Evolutionary conservation across 1,139 yeast genomes (phyloP), one percentile per base, ranked within the genome.

Genomic region (Candida tetrigidarum): DNA sequence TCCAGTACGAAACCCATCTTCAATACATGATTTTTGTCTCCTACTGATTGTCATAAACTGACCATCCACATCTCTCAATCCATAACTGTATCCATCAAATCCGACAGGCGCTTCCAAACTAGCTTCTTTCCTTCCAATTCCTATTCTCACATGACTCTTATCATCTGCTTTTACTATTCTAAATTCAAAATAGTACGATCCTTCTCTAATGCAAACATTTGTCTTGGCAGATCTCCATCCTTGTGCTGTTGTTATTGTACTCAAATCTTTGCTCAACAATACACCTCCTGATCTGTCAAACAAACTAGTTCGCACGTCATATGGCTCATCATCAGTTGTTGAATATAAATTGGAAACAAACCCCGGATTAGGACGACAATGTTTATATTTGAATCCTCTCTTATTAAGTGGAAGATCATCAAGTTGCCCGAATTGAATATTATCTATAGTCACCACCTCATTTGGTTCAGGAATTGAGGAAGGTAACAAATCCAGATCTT

Each of bases 51-150:
- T 96, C 37, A 93, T 76, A 33, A 80, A 80, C 51, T 88, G 87
- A 1, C 98, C 96, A n/a, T 76, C 76, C 28, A 78, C 76, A 64
- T 92, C 98, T 48, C 98, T 72, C 9, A 93, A 59, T 0, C 97
- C 97, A 62, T 95, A 93, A 0, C 97, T 93, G 65, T 91, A 93
- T 0, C 92, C 95, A 63, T 93, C 98, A 58, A 81, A 89, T 4
- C 99, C 99, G 8, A 92, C 93, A 0, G 99, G 99, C 0, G 96
- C 96, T 54, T 93, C 97, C 41, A 92, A 66, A 44, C 91, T 81
- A 1, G 97, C 96, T 59, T 93, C 99, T 52, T 89, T 75, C 45
- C 98, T 70, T 0, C 86, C 86, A 37, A 92, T 57, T 0, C 99
- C 99, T 20, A 92, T 60, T 29, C 99, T 66, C 1, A 92, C 92